Evolutionary conservation across 192 early-diverging fungal species (phyloP), one percentile per base, ranked within the genome.

Genomic region (Backusella tuberculispora): DNA sequence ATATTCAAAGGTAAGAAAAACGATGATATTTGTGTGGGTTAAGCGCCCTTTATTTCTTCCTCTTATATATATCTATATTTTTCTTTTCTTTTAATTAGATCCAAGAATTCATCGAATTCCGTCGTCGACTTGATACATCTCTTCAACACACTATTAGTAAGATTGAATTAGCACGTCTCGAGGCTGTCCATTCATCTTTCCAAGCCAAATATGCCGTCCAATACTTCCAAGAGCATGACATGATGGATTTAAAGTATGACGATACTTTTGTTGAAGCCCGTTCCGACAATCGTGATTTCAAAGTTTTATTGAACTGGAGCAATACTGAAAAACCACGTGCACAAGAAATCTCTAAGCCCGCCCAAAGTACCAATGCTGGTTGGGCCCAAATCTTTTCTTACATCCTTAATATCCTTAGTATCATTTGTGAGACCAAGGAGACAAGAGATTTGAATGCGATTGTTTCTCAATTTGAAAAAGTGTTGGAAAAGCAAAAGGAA

Each of bases 31-130:
- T 34, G 15, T 7, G 26, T 3, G 69, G 41, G 2, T 65, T 2
- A 12, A 21, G 4, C 5, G 5, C 19, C 63, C 15, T 21, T 44
- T 19, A 17, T 21, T 73, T 37, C 24, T 64, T 26, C 41, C 2
- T 65, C 63, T 73, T 43, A 9, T 43, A 80, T 95, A 83, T 88
- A 97, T 47, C 84, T 41, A 17, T 47, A 17, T 43, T 14, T 69
- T 24, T n/a, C n/a, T n/a, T 13, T 66, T 48, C 45, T 17, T 67
- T 63, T 74, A 34, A 34, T 45, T 81, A 97, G 84, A 88, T 98
- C 46, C 85, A 90, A 53, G 95, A 98, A 80, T 97, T 97, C 76
- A 85, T 94, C 34, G 88, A 92, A 56, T 97, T 98, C 79, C 88
- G 88, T 15, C 77, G 86, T 15, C 85, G 91, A 56, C 83, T 98